Percentiles rank a stretch among this genome's conserved stretches.
Evolutionary conservation across 2,329 filamentous ascomycete species (phyloP).

Genomic region (Madurella fahalii): DNA sequence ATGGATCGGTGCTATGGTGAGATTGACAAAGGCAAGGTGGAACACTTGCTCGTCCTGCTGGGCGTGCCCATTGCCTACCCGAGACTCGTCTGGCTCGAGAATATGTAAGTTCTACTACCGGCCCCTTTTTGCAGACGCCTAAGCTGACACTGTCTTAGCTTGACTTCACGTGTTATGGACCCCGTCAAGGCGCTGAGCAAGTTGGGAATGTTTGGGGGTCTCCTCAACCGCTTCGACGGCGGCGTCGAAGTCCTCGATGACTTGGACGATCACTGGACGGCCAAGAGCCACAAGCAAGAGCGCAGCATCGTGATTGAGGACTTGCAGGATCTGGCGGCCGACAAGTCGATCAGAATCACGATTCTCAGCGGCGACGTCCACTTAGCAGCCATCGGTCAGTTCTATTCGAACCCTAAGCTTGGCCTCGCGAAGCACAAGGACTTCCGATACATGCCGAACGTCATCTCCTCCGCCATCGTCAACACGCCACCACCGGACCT

Average conservation of each 20-base stretch:
- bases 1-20: constrained; percentile 83
- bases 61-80: constrained; percentile 83
- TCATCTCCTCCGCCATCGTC: constrained; percentile 90
- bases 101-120: constrained; percentile 51
- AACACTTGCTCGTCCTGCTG: constrained; percentile 83
- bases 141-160: constrained; percentile 37
- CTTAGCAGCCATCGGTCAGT: constrained; percentile 85
- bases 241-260: constrained; percentile 90
- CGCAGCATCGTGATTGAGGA: constrained; percentile 83
- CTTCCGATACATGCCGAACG: constrained; percentile 93
- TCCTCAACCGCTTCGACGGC: constrained; percentile 86
- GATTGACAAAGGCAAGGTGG: constrained; percentile 76
- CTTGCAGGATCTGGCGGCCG: constrained; percentile 85
- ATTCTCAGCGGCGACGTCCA: constrained; percentile 94
- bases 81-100: constrained; percentile 68
- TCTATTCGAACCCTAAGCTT: constrained; percentile 86
- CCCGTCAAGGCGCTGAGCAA: constrained; percentile 85
- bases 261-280: constrained; percentile 95
- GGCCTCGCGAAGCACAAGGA: constrained; percentile 80
- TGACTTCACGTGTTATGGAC: constrained; percentile 82
- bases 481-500: constrained; percentile 86
- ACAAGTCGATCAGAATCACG: constrained; percentile 87
- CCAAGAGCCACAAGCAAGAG: constrained; percentile 89
- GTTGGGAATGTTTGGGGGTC: constrained; percentile 71
- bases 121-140: neutral